phyloP scores from a whole-genome alignment of 306 rosid genomes.

The Oemleria cerasiformis region DNA sequence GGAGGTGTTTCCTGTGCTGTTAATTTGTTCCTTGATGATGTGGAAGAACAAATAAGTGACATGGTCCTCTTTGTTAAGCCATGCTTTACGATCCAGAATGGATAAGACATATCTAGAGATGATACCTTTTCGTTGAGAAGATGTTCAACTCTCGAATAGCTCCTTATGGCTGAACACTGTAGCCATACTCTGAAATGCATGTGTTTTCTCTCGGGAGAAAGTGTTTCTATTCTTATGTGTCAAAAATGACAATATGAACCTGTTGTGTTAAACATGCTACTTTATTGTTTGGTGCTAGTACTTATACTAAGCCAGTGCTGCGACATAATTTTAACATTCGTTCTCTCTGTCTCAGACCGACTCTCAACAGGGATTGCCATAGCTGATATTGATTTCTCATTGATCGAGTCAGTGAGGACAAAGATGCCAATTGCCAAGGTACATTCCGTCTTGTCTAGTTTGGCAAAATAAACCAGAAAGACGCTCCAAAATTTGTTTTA shows the following conservation, averaged over 20 bases:
- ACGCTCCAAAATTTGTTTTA: background rate
- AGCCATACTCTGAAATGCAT: background rate
- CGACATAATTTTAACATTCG: conserved; percentile 13
- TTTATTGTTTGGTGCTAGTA: conserved; percentile 4
- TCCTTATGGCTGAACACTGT: background rate
- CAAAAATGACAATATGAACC: too few species aligned
- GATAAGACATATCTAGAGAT: background rate
- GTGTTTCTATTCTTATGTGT: background rate
- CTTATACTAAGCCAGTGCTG: background rate
- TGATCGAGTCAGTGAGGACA: conserved; percentile 68
- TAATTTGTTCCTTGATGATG: background rate
- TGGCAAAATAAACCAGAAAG: background rate
- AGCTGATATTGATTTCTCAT: conserved; percentile 78
- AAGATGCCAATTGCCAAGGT: conserved; percentile 88
- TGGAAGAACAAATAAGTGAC: background rate
- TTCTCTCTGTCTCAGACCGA: conserved; percentile 56
- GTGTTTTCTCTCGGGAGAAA: too few species aligned
- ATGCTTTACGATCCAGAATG: background rate
- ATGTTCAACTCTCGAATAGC: background rate
- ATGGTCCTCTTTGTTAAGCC: background rate
- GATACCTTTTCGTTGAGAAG: background rate
- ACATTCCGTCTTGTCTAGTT: conserved; percentile 15
- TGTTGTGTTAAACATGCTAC: background rate
- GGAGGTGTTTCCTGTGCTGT: background rate
- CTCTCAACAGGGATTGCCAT: conserved; percentile 72